Conservation (phyloP, 768 basidiomycete genomes). For the Nevesoporus exiguus region DNA sequence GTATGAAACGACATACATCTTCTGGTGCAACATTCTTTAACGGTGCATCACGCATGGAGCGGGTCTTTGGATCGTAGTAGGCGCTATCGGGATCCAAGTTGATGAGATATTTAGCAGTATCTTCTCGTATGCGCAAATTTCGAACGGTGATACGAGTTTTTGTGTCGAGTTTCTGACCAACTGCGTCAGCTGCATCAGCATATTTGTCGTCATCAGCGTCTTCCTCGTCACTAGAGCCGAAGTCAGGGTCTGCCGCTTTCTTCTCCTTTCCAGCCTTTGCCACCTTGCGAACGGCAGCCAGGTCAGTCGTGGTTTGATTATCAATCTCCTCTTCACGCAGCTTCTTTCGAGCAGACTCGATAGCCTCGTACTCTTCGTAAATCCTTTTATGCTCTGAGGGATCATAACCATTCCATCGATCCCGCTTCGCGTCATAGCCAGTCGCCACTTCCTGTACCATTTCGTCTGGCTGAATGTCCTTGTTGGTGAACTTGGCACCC, state of each 20-base stretch:
- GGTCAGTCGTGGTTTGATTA: slow-evolving; percentile 90
- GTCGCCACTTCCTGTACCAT: slow-evolving; percentile 72
- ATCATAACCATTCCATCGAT: slow-evolving; percentile 99
- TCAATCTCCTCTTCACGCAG: slow-evolving; percentile 96
- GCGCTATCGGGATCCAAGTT: slow-evolving; percentile 94
- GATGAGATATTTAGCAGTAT: slow-evolving; percentile 97
- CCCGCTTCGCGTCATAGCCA: slow-evolving; percentile 92
- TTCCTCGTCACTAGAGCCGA: slow-evolving; percentile 95
- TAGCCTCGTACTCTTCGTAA: slow-evolving; percentile 90
- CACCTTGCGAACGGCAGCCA: slow-evolving; percentile 90
- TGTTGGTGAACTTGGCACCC: slow-evolving; percentile 90
- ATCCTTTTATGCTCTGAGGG: slow-evolving; percentile 79
- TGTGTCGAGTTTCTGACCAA: slow-evolving; percentile 96
- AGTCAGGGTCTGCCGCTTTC: slow-evolving; percentile 79
- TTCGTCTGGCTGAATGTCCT: slow-evolving; percentile 89
- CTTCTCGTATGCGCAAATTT: slow-evolving; percentile 97
- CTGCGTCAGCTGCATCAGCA: slow-evolving; percentile 95
- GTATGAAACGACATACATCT: slow-evolving; percentile 57
- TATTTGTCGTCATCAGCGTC: slow-evolving; percentile 98
- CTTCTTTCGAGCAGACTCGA: slow-evolving; percentile 89
- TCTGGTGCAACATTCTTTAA: slow-evolving; percentile 71
- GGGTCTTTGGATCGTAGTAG: slow-evolving; percentile 98
- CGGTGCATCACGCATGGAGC: slow-evolving; percentile 99
- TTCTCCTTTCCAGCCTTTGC: slow-evolving; percentile 82
- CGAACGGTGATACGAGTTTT: slow-evolving; percentile 98